These are phyloP conservation scores for Tubosaeta sp. DNA, from an alignment of 768 basidiomycete genomes.

Conservation along the genomic window DNA sequence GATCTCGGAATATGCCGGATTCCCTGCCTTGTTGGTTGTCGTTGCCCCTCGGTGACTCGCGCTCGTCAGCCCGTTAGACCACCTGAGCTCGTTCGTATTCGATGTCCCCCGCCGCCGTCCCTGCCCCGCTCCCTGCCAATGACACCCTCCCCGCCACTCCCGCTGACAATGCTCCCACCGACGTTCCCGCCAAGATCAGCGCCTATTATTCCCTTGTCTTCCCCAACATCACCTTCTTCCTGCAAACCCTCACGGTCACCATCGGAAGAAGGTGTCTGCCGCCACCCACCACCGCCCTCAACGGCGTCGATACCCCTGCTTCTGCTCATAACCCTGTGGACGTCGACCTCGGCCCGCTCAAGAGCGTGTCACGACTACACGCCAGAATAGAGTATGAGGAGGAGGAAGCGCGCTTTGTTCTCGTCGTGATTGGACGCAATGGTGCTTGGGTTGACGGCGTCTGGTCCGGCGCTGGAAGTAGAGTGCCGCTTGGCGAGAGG, in stretches of 20 bases:
- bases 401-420: constrained; percentile 80
- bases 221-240: constrained; percentile 93
- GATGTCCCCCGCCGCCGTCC: constrained; percentile 23
- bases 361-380: constrained; percentile 96
- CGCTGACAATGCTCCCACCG: constrained; percentile 8
- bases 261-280: constrained; percentile 87
- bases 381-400: constrained; percentile 94
- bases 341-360: constrained; percentile 91
- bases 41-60: constrained; percentile 4
- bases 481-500: constrained; percentile 84
- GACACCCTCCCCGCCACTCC: constrained; percentile 4
- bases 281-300: constrained; percentile 48
- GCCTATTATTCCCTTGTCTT: constrained; percentile 95
- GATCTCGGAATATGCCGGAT: constrained; percentile 13
- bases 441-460: constrained; percentile 97
- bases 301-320: constrained; percentile 40
- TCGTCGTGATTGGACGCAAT: constrained; percentile 92
- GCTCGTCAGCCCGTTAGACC: constrained; percentile 4
- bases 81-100: constrained; percentile 6
- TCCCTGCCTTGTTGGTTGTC: neutral
- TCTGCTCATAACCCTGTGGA: constrained; percentile 49
- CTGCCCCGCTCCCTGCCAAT: constrained; percentile 2
- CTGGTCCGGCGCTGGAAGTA: constrained; percentile 88
- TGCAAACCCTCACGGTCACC: constrained; percentile 90
- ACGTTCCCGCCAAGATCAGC: constrained; percentile 70